These are phyloP conservation scores for Starmerella sirachaensis DNA, from an alignment of 805 yeast species.

Conservation along the genomic window DNA sequence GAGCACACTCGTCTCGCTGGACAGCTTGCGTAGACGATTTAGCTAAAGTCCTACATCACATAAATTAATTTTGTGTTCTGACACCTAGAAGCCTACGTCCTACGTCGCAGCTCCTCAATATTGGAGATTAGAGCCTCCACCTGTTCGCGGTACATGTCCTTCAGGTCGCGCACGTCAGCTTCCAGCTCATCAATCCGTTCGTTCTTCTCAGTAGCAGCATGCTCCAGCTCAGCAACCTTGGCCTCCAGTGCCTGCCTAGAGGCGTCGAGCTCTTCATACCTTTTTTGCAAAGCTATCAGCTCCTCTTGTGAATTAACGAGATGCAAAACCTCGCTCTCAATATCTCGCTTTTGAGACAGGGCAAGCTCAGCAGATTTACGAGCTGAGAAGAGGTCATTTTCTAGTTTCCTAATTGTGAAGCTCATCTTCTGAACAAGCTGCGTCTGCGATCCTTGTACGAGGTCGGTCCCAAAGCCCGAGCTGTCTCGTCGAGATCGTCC, in stretches of 20 bases:
- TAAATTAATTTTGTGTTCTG: background rate
- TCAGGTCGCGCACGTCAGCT: constrained; percentile 82
- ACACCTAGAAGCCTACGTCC: background rate
- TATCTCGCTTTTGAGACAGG: constrained; percentile 46
- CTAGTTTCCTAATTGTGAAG: constrained; percentile 63
- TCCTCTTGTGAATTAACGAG: constrained; percentile 46
- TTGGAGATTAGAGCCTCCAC: constrained; percentile 71
- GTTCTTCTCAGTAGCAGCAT: constrained; percentile 71
- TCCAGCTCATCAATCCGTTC: constrained; percentile 74
- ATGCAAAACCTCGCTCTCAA: constrained; percentile 55
- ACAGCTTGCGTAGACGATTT: constrained; percentile 27
- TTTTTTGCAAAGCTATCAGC: constrained; percentile 30
- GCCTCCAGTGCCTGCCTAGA: constrained; percentile 37
- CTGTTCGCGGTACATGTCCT: constrained; percentile 70
- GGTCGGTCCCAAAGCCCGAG: constrained; percentile 23
- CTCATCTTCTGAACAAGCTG: constrained; percentile 68
- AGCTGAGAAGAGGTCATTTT: constrained; percentile 57
- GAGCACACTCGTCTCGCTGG: constrained; percentile 55
- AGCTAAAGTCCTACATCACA: background rate
- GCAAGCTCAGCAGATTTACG: constrained; percentile 50
- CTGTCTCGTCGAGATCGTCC: constrained; percentile 9
- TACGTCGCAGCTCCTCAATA: constrained; percentile 11
- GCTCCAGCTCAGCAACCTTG: constrained; percentile 38
- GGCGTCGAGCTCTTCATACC: constrained; percentile 23
- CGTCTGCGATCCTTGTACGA: constrained; percentile 26